Evolutionary conservation across 2,329 filamentous ascomycete genomes (phyloP).

Genomic region (Colletotrichum echinochloae): DNA sequence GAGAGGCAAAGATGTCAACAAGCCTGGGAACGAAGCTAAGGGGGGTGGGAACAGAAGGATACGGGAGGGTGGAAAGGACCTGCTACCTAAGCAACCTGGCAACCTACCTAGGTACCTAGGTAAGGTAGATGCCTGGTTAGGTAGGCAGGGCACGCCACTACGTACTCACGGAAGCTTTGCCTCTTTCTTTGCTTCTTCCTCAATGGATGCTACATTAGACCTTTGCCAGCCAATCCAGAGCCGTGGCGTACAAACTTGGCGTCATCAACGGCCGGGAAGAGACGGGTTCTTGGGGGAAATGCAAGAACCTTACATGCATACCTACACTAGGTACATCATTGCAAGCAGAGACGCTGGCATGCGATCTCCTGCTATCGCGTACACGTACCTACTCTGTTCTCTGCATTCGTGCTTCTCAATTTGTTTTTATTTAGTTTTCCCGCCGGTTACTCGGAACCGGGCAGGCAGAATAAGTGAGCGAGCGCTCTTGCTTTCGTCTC

Average conservation of each 20-base stretch:
- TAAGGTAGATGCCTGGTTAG: too few species aligned
- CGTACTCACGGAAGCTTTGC: slow-evolving; percentile 30
- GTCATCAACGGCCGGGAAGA: slow-evolving; percentile 36
- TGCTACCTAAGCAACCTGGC: too few species aligned
- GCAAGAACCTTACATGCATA: slow-evolving; percentile 19
- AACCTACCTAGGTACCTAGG: too few species aligned
- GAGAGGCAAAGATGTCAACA: neutral
- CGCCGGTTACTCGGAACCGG: slow-evolving; percentile 53
- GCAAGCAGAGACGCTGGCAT: slow-evolving; percentile 35
- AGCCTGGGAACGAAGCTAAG: neutral
- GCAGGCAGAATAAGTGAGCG: slow-evolving; percentile 53
- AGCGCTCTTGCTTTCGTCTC: slow-evolving; percentile 58
- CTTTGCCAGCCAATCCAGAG: slow-evolving; percentile 17
- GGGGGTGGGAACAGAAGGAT: neutral
- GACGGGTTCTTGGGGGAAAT: slow-evolving; percentile 1
- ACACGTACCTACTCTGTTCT: neutral
- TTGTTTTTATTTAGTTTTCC: neutral
- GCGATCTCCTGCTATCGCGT: neutral
- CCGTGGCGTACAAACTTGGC: slow-evolving; percentile 30
- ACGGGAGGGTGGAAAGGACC: neutral
- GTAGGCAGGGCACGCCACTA: neutral
- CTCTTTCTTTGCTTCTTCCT: slow-evolving; percentile 26
- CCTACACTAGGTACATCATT: slow-evolving; percentile 38
- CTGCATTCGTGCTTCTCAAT: slow-evolving; percentile 43
- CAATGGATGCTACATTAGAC: neutral